These are phyloP conservation scores for Suhomyces bokatorum DNA, from an alignment of 1,139 yeast species.

Conservation along the genomic window DNA sequence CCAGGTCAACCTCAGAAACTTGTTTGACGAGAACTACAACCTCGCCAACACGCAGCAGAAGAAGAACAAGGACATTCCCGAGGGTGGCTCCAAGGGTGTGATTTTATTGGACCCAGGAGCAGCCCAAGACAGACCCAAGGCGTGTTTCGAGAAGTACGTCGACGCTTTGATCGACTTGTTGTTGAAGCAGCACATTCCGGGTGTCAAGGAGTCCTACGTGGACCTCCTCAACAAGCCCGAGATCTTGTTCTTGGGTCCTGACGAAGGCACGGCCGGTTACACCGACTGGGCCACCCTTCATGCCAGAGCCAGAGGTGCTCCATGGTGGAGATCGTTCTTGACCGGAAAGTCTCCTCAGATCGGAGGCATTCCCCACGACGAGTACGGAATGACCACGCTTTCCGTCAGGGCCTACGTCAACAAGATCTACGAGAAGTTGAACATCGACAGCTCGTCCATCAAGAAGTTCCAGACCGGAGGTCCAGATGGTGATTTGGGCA, in stretches of 20 bases:
- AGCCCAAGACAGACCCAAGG: conserved; percentile 79
- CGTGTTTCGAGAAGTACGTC: conserved; percentile 89
- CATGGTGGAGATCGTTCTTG: conserved; percentile 98
- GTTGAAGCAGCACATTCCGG: conserved; percentile 70
- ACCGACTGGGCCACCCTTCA: conserved; percentile 99
- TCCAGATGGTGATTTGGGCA: conserved; percentile 97
- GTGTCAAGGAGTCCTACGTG: conserved; percentile 80
- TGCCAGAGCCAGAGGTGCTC: conserved; percentile 90
- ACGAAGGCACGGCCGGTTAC: conserved; percentile 94
- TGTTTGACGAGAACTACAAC: conserved; percentile 95
- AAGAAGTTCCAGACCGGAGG: conserved; percentile 96
- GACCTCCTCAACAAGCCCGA: conserved; percentile 84
- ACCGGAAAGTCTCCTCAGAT: conserved; percentile 91
- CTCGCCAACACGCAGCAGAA: conserved; percentile 95
- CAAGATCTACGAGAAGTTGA: conserved; percentile 79
- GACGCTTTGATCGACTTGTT: conserved; percentile 88
- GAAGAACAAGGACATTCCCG: conserved; percentile 97
- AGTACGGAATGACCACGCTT: conserved; percentile 95
- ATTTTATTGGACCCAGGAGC: conserved; percentile 78
- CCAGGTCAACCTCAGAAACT: conserved; percentile 78
- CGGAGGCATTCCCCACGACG: conserved; percentile 99
- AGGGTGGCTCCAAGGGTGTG: conserved; percentile 99
- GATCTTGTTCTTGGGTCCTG: conserved; percentile 95
- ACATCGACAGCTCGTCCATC: conserved; percentile 56
- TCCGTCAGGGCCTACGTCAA: conserved; percentile 92